These are phyloP conservation scores for Colletotrichum spaethianum DNA, from an alignment of 2,329 filamentous ascomycete genomes.

Conservation along the genomic window DNA sequence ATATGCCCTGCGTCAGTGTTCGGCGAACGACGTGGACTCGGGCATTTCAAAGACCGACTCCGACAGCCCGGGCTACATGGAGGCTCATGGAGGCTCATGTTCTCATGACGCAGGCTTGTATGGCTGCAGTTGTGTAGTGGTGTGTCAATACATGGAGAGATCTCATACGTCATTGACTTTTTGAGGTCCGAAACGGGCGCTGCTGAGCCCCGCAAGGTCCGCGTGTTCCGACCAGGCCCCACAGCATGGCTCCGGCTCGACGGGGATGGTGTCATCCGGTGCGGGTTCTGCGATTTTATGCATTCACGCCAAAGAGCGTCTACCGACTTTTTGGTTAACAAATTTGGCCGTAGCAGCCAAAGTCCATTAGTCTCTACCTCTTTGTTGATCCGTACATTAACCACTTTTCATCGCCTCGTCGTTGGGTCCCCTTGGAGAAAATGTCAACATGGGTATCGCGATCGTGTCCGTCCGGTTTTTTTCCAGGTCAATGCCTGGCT, in stretches of 20 bases:
- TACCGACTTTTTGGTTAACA: neutral
- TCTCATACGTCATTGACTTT: slow-evolving; percentile 16
- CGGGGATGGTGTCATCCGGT: neutral
- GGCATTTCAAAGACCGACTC: too few species aligned
- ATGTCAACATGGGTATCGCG: neutral
- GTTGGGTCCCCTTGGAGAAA: neutral
- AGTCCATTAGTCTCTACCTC: neutral
- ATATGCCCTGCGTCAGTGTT: neutral
- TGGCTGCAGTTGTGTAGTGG: neutral
- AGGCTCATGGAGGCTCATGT: neutral
- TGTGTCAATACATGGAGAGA: too few species aligned
- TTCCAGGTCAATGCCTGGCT: neutral
- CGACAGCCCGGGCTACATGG: neutral
- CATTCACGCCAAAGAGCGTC: neutral
- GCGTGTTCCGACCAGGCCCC: neutral
- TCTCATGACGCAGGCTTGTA: neutral
- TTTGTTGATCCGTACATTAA: neutral
- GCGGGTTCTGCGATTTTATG: too few species aligned
- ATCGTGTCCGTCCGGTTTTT: neutral
- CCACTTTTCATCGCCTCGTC: neutral
- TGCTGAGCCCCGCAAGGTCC: neutral
- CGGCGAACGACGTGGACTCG: neutral
- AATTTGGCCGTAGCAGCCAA: neutral
- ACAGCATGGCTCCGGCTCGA: too few species aligned
- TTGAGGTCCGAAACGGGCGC: neutral